Base-by-base conservation (phyloP, 2,329 filamentous ascomycete genomes). In the Penicillium corylophilum region DNA sequence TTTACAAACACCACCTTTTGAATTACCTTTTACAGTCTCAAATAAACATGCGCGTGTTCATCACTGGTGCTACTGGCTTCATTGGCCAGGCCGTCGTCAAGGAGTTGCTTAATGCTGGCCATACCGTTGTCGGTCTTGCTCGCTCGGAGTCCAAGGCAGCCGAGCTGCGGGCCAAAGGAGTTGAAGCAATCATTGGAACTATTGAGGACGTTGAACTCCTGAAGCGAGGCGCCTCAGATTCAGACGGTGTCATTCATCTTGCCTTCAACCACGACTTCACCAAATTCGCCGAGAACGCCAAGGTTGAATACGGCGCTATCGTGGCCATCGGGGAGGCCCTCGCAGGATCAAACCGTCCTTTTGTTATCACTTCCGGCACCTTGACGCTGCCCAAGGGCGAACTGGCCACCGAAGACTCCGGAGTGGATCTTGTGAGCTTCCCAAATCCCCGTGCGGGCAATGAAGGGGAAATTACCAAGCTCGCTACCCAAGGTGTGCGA, bases 61-160 rank as follows among this genome's bases (percentile, higher is more conserved):
- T 60, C 7, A 78, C 76, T 6, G 76, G 76, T 36, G 68, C 74
- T 5, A 71, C 74, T 6, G 75, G 76, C 57, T 77, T 73, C 51
- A 66, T 78, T 48, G 76, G 76, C 56, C 58, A 62, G 18, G 64
- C 68, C 6, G 65, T 77, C 13, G 66, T 71, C 20, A 50, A 72
- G 44, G 70, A 74, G 29, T 70, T 78, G 12, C 59, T 77, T 13
- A 23, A 55, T 4, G 54, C 64, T 23, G 75, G 75, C 40, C 73
- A 77, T 54, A 61, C 54, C 4, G 74, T 79, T 26, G 58, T 72
- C 13, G 76, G 70, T 7, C 71, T 78, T 42, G 65, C 72, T 13
- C 76, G 74, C 43, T 68, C 55, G 15, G 67, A 72, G 7, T 54
- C 55, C 18, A 58, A 60, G 18, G 70, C 64, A 22, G 56, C 60